Conservation (phyloP, 1,139 yeast genomes). For the Yamadazyma spencermartinsiae region DNA sequence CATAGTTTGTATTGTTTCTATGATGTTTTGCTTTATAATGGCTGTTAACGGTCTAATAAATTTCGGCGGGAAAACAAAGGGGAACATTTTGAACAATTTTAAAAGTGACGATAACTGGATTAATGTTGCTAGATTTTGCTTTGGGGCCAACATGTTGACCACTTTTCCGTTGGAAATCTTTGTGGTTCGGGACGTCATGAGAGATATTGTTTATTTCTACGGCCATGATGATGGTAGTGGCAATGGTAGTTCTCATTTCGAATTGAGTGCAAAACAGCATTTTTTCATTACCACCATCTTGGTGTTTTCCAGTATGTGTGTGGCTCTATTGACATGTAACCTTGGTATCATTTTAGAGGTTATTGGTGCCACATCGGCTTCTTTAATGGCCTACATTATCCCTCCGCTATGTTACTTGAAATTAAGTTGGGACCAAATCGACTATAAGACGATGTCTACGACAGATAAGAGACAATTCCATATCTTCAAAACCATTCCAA, state of each 20-base stretch:
- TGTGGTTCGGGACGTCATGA: constrained; percentile 82
- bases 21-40: constrained; percentile 75
- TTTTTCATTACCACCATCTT: constrained; percentile 64
- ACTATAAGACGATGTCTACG: constrained; percentile 36
- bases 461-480: constrained; percentile 30
- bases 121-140: constrained; percentile 85
- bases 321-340: constrained; percentile 80
- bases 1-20: constrained; percentile 77
- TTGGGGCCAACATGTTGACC: constrained; percentile 92
- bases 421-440: constrained; percentile 53
- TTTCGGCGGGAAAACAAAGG: constrained; percentile 78
- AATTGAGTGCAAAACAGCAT: constrained; percentile 52
- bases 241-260: constrained; percentile 36
- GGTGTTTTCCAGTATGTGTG: constrained; percentile 70
- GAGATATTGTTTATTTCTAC: constrained; percentile 51
- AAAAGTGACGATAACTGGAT: constrained; percentile 70
- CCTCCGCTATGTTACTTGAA: constrained; percentile 84
- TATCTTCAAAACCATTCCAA: constrained; percentile 45
- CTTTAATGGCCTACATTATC: constrained; percentile 85
- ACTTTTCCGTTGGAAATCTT: constrained; percentile 90
- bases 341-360: constrained; percentile 85
- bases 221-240: constrained; percentile 22
- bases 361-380: constrained; percentile 92
- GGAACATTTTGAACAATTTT: constrained; percentile 85
- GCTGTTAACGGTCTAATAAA: constrained; percentile 78